A percentile compares a stretch with the other conserved stretches of the same genome.
phyloP scores from a whole-genome alignment of 2,329 filamentous ascomycete species.

The Colletotrichum abscissum region DNA sequence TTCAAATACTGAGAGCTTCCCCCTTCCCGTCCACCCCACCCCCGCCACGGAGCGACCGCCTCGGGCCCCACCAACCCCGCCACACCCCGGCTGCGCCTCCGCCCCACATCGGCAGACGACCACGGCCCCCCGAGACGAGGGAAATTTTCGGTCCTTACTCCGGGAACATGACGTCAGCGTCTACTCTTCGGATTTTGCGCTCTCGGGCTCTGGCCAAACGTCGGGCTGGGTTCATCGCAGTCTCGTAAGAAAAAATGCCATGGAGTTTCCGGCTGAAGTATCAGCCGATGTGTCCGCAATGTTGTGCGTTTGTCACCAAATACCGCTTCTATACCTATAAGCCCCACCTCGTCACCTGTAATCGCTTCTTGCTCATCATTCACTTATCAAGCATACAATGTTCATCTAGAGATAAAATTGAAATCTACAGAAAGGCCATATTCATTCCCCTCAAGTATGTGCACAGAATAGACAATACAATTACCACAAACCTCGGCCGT shows the following conservation, averaged over 20 bases:
- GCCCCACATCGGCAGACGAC: not conserved
- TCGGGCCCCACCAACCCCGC: no score
- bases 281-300: not conserved
- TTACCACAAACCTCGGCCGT: constrained; percentile 32
- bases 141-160: not conserved
- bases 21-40: not conserved
- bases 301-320: not conserved
- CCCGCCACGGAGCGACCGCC: not conserved
- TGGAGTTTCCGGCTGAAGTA: not conserved
- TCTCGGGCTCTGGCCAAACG: not conserved
- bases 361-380: not conserved
- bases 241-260: not conserved
- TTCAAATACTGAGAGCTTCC: no score
- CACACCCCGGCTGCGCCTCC: not conserved
- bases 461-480: constrained; percentile 28
- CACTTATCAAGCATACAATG: not conserved
- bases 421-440: not conserved
- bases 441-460: constrained; percentile 6
- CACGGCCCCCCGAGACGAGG: no score
- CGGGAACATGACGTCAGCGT: not conserved
- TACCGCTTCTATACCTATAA: not conserved
- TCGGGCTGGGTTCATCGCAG: not conserved
- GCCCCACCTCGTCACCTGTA: not conserved
- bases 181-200: not conserved
- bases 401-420: not conserved